Base-by-base conservation (phyloP, 441 rosid genomes). In the Breynia disticha region DNA sequence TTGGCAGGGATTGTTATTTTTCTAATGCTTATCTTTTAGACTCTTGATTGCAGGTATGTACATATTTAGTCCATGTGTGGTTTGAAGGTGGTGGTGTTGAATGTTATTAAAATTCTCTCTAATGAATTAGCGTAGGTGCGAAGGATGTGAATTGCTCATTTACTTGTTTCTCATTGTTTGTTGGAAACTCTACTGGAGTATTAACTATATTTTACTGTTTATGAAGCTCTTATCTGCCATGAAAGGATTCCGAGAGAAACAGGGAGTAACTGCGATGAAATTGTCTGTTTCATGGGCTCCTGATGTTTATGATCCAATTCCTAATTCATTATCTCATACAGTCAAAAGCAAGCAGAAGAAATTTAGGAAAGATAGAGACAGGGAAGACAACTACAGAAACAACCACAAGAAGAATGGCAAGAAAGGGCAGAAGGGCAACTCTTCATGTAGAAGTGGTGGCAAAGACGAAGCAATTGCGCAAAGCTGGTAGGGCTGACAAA, bases 241-340 rank as follows among this genome's bases (percentile, higher is more conserved):
- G 50, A 93, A 83, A 75, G 98, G 97, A 15, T 67, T 85, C 68
- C 82, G 95, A 10, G 84, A 80, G 66, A 86, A 76, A 62, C 69
- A 58, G 54, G 94, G 85, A 8, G 63, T 51, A 45, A n/a, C 80
- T 16, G 58, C 74, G 0, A 52, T 56, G 70, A 76, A 76, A 69
- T 72, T 81, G 59, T 67, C 59, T 0, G 93, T 93, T 52, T 67
- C 77, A 38, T 93, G 97, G 98, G 93, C 98, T 4, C 79, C 91
- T 46, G 95, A 89, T 54, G 97, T 93, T 49, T 84, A 86, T 41
- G 98, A 93, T 70, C 98, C 98, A 7, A 67, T 67, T 44, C 95
- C 95, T 4, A 74, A 91, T 16, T 74, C 84, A 16, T 65, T 75
- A 22, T 79, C 86, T 48, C 95, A 88, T 65, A 67, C 88, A 0